Evolutionary conservation across 208 protist species (phyloP).

Genomic region (Leishmania turanica): DNA sequence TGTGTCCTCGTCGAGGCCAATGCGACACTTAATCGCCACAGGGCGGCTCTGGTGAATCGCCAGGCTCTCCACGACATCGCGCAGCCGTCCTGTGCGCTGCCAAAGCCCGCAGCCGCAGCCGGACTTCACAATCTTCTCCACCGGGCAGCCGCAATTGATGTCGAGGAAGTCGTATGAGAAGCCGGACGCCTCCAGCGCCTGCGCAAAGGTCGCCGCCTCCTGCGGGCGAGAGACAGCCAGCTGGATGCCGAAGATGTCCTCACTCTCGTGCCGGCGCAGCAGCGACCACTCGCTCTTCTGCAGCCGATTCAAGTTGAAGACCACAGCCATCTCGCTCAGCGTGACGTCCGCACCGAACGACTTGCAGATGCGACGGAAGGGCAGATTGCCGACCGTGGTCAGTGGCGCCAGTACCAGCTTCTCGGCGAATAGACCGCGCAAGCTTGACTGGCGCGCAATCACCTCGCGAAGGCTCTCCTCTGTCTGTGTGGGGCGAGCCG

Average conservation of each 20-base stretch:
- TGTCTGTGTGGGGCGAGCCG: conserved; percentile 8
- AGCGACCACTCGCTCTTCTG: conserved; percentile 94
- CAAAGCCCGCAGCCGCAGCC: conserved; percentile 90
- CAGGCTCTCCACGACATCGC: conserved; percentile 70
- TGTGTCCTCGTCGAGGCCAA: conserved; percentile 76
- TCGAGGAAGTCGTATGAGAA: conserved; percentile 96
- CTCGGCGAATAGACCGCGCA: conserved; percentile 72
- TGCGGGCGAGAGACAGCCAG: conserved; percentile 70
- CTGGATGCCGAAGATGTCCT: conserved; percentile 97
- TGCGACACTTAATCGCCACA: conserved; percentile 92
- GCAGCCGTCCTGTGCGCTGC: conserved; percentile 76
- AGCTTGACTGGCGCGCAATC: conserved; percentile 30
- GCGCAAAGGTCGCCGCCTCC: conserved; percentile 62
- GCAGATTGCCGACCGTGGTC: conserved; percentile 98
- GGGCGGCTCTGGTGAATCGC: conserved; percentile 68
- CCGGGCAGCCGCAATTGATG: conserved; percentile 96
- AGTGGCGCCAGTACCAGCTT: conserved; percentile 97
- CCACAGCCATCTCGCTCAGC: conserved; percentile 95
- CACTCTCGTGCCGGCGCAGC: conserved; percentile 91
- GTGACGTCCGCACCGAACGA: conserved; percentile 94
- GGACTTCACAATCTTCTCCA: conserved; percentile 91
- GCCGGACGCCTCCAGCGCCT: conserved; percentile 71
- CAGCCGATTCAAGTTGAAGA: conserved; percentile 82
- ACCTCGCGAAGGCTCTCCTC: conserved; percentile 54
- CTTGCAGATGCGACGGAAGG: conserved; percentile 96